Base-by-base conservation (phyloP, 176 grass and related monocot species). In the Dactylis glomerata region DNA sequence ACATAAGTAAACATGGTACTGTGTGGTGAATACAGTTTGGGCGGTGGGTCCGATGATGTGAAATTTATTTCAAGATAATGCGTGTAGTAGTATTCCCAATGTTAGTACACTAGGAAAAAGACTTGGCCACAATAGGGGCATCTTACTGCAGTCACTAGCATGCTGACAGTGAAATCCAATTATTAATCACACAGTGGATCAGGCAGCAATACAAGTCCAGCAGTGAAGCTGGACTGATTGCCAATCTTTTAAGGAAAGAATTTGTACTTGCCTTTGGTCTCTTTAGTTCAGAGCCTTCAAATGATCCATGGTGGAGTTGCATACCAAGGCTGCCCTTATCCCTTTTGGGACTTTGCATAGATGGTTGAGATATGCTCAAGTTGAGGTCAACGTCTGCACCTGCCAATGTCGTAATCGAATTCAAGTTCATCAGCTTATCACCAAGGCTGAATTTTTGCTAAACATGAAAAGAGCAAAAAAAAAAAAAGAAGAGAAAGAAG, bases 301-400 rank as follows among this genome's bases (percentile, higher is more conserved):
- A 87, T 73, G 86, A 78, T 82, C 86, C 86, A 54, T 87, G 78
- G 52, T 87, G 86, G 83, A 92, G 75, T 32, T 91, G 88, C 75
- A 87, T 77, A 33, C 88, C 88, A n/a, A 80, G 50, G 70, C 38
- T 76, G 49, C 71, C 82, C 40, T 87, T 91, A 86, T 96, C 91
- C 85, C 82, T 89, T 80, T 92, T 89, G 17, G 96, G 88, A 64
- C 83, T 89, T 49, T 57, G 83, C 33, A 72, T 74, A 79, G 62
- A 56, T 11, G 96, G 91, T 87, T 99, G 96, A 87, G 91, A 99
- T 92, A 99, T 94, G 66, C 91, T 96, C 90, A 99, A 88, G 90
- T 89, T 94, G 84, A 99, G 85, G 93, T 99, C 86, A 14, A 99
- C 84, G 27, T 92, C 92, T n/a, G 61, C 77, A 32, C 81, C 90